Evolutionary conservation across 2,329 filamentous ascomycete genomes (phyloP).

Genomic region (Plectosphaerella sp.): DNA sequence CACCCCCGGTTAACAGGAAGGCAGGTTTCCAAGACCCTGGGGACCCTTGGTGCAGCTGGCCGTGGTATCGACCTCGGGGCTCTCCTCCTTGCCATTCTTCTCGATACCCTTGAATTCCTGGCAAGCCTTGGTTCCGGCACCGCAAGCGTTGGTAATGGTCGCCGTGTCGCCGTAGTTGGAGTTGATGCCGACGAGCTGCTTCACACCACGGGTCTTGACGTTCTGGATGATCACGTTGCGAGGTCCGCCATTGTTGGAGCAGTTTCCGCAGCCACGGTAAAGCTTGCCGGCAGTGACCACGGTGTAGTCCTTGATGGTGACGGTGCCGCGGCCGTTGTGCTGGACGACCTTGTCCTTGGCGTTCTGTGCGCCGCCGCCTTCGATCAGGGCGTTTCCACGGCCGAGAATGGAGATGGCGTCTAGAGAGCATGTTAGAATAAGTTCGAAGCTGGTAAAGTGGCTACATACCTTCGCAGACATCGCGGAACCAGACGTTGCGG

Average conservation of each 20-base stretch:
- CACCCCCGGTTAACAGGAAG: background rate
- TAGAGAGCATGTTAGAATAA: background rate
- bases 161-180: constrained; percentile 12
- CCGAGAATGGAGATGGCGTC: constrained; percentile 10
- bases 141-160: constrained; percentile 11
- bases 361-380: constrained; percentile 26
- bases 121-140: constrained; percentile 9
- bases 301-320: constrained; percentile 25
- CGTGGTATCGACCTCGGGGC: constrained; percentile 12
- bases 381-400: constrained; percentile 13
- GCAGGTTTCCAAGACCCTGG: constrained; percentile 2
- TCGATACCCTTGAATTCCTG: constrained; percentile 11
- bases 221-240: constrained; percentile 12
- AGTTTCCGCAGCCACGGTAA: constrained; percentile 13
- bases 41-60: constrained; percentile 7
- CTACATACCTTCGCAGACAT: constrained; percentile 33
- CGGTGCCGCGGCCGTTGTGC: constrained; percentile 27
- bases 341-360: constrained; percentile 27
- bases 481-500: constrained; percentile 43
- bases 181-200: constrained; percentile 12
- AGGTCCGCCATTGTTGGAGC: constrained; percentile 9
- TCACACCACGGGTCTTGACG: constrained; percentile 7
- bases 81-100: constrained; percentile 8
- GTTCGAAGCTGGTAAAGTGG: too few relatives aligned
- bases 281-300: constrained; percentile 12